A percentile compares a stretch with the other conserved stretches of the same genome.
These are phyloP conservation scores for Alternaria postmessia DNA, from an alignment of 2,329 filamentous ascomycete genomes.

Conservation along the genomic window DNA sequence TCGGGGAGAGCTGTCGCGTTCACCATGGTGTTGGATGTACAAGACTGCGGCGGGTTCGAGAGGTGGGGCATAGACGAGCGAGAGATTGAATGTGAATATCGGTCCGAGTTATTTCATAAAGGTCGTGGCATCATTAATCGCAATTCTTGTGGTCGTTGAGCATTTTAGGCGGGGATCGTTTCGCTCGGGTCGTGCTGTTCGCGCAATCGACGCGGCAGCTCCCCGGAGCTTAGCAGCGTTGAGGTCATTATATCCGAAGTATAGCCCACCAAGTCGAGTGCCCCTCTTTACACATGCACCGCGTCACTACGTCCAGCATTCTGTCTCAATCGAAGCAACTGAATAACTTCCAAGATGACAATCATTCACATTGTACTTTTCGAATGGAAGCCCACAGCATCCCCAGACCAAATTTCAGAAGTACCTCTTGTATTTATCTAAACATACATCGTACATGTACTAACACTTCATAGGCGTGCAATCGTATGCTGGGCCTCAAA, in stretches of 20 bases:
- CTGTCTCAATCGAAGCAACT: background rate
- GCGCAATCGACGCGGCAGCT: conserved; percentile 18
- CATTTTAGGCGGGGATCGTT: conserved; percentile 15
- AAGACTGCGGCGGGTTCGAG: conserved; percentile 10
- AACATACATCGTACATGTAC: background rate
- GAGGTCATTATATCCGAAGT: conserved; percentile 32
- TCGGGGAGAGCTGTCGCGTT: conserved; percentile 43
- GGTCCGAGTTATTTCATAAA: conserved; percentile 9
- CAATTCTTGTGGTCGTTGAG: conserved; percentile 9
- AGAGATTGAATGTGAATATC: conserved; percentile 6
- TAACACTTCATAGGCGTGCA: conserved; percentile 58
- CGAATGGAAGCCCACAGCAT: conserved; percentile 65
- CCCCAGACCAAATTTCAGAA: conserved; percentile 61
- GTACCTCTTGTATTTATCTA: conserved; percentile 49
- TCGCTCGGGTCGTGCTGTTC: conserved; percentile 7
- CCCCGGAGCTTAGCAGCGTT: conserved; percentile 30
- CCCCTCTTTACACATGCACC: conserved; percentile 3
- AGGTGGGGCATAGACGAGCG: background rate
- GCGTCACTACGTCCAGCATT: background rate
- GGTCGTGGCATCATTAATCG: conserved; percentile 2
- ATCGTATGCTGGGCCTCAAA: conserved; percentile 64
- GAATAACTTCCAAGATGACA: conserved; percentile 57
- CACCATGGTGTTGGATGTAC: conserved; percentile 34
- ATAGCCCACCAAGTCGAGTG: conserved; percentile 2
- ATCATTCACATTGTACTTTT: conserved; percentile 75